Evolutionary conservation across 768 basidiomycete species (phyloP).

Genomic region (Crucibulum laeve): DNA sequence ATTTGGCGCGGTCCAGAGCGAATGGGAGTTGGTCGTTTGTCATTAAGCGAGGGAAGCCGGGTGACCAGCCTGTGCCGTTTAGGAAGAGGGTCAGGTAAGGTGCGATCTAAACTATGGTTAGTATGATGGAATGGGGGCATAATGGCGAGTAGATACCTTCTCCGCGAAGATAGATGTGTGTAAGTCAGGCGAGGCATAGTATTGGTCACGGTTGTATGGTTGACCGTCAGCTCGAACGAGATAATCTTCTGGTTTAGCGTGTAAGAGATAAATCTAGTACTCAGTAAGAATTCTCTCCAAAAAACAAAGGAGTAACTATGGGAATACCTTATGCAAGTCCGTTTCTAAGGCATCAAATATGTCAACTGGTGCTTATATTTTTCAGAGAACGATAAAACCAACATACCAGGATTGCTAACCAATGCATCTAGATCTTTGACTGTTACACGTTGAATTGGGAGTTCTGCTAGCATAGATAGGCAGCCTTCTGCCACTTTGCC

Average conservation of each 20-base stretch:
- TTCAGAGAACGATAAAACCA: neutral
- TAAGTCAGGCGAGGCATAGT: constrained; percentile 65
- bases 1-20: constrained; percentile 44
- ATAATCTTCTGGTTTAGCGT: constrained; percentile 68
- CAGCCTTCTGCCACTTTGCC: constrained; percentile 84
- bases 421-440: constrained; percentile 56
- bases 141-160: constrained; percentile 36
- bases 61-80: constrained; percentile 85
- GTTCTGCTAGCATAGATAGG: constrained; percentile 63
- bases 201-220: constrained; percentile 59
- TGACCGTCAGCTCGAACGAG: constrained; percentile 52
- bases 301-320: neutral
- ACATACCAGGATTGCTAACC: constrained; percentile 47
- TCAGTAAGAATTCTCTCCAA: neutral
- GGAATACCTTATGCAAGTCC: constrained; percentile 50
- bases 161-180: constrained; percentile 69
- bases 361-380: neutral
- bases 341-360: constrained; percentile 35
- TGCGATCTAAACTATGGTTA: constrained; percentile 51
- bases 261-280: constrained; percentile 72
- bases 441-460: constrained; percentile 58
- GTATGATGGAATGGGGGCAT: neutral
- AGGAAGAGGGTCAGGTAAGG: constrained; percentile 83
- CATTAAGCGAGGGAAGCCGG: constrained; percentile 76
- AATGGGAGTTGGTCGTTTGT: constrained; percentile 54